Conservation (phyloP, 257 asterid species). For the Scutellaria minor region DNA sequence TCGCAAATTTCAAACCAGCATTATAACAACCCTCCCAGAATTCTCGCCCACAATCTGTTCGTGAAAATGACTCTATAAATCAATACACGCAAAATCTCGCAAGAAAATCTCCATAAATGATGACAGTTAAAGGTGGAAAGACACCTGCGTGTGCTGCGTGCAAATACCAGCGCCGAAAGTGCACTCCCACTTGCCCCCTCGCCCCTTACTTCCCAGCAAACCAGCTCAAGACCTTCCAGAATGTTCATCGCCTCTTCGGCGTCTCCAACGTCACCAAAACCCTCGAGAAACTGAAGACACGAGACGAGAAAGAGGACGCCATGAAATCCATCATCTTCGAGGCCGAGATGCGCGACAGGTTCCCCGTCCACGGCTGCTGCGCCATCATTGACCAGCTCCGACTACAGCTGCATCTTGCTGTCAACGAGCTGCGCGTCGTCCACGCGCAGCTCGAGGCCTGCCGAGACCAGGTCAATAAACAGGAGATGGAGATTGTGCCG, state of each 20-base stretch:
- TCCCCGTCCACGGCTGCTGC: conserved; percentile 61
- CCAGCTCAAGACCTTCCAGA: conserved; percentile 53
- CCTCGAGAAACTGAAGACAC: conserved; percentile 29
- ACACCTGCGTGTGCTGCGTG: conserved; percentile 85
- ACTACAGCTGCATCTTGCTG: conserved; percentile 26
- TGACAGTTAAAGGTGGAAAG: conserved; percentile 56
- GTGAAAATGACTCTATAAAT: too few species aligned
- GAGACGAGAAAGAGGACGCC: conserved; percentile 56
- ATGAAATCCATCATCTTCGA: conserved; percentile 73
- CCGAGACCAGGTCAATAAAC: background rate
- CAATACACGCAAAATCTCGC: too few species aligned
- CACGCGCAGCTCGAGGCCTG: conserved; percentile 34
- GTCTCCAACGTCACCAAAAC: conserved; percentile 56
- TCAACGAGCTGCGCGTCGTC: conserved; percentile 43
- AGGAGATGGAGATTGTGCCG: too few species aligned
- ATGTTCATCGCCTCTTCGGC: conserved; percentile 70
- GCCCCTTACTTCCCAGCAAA: conserved; percentile 75
- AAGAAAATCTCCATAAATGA: background rate
- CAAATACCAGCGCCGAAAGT: conserved; percentile 67
- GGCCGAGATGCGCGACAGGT: conserved; percentile 55
- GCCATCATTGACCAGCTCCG: conserved; percentile 44
- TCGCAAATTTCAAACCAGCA: too few species aligned
- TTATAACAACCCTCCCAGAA: too few species aligned
- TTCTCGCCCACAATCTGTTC: background rate
- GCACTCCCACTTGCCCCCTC: conserved; percentile 54